Base-by-base conservation (phyloP, 2,329 filamentous ascomycete species). In the Aspergillus texensis region DNA sequence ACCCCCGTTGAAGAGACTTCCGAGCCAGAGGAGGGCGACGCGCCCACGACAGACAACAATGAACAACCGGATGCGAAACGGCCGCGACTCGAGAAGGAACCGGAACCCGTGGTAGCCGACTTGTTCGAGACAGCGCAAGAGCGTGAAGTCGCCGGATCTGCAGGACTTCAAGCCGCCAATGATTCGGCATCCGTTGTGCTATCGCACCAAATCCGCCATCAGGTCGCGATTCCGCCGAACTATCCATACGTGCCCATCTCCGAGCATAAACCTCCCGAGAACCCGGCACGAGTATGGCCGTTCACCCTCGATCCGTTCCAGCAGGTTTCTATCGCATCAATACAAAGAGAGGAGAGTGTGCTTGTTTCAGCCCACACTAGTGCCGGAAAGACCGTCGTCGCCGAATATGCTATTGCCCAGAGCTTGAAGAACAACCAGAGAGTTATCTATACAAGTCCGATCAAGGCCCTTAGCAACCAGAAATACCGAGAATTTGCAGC, bases 231-330 rank as follows among this genome's bases (percentile, higher is more conserved):
- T 24, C 95, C 95, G 2, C 94, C 94, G 11, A 92, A 96, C 76
- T 96, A 96, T 82, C 91, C 94, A 77, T 97, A 97, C 75, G 85
- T 96, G 21, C 94, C 94, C n/a, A 92, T 99, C 59, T 96, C 93
- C 26, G 86, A 96, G 79, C 95, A 99, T 84, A 93, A 93, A 78
- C 84, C 93, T n/a, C 93, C 94, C 12, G 91, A 89, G 62, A 88
- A 91, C 67, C 95, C 95, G 1, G 95, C 95, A 24, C 87, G 92
- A 67, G 88, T 84, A 39, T 99, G 91, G 84, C 87, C 89, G 11
- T 99, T 99, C 82, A 92, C 92, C 62, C 89, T 99, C 64, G 95
- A 99, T 83, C 95, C 95, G 57, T 99, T 99, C 85, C 95, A 99
- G 81, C 92, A 94, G 74, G 86, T 98, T 57, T 93, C 95, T 0